Conservation (phyloP, 768 basidiomycete genomes). For the Russula sp. region DNA sequence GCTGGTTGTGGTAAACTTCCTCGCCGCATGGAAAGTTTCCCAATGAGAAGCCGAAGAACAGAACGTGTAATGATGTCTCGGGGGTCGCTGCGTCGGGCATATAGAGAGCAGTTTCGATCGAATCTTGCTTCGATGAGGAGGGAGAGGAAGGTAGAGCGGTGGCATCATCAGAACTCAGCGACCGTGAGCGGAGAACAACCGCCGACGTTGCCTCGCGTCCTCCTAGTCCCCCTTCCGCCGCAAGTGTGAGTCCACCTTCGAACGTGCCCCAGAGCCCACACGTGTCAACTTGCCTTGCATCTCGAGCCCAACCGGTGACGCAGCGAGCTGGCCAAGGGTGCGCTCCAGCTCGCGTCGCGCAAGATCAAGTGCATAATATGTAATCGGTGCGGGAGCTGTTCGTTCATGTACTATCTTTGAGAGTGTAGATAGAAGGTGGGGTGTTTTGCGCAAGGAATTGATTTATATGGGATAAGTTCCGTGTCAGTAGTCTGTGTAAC, state of each 20-base stretch:
- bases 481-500: background rate
- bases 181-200: slow-evolving; percentile 21
- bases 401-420: slow-evolving; percentile 45
- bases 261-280: slow-evolving; percentile 91
- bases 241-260: slow-evolving; percentile 79
- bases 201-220: slow-evolving; percentile 21
- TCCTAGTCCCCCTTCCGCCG: slow-evolving; percentile 59
- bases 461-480: background rate
- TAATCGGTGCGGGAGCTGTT: slow-evolving; percentile 45
- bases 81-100: slow-evolving; percentile 38
- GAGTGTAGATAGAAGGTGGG: slow-evolving; percentile 69
- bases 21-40: slow-evolving; percentile 81
- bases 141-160: slow-evolving; percentile 18
- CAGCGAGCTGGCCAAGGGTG: slow-evolving; percentile 61
- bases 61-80: slow-evolving; percentile 60
- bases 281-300: slow-evolving; percentile 64
- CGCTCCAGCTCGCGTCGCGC: slow-evolving; percentile 81
- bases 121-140: slow-evolving; percentile 22
- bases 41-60: slow-evolving; percentile 89
- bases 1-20: too few species aligned
- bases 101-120: slow-evolving; percentile 34
- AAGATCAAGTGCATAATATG: slow-evolving; percentile 93
- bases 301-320: slow-evolving; percentile 54
- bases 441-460: slow-evolving; percentile 86
- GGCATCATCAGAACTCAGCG: slow-evolving; percentile 37